Conservation (phyloP, 345 rosid genomes). For the Erodium maritimum region DNA sequence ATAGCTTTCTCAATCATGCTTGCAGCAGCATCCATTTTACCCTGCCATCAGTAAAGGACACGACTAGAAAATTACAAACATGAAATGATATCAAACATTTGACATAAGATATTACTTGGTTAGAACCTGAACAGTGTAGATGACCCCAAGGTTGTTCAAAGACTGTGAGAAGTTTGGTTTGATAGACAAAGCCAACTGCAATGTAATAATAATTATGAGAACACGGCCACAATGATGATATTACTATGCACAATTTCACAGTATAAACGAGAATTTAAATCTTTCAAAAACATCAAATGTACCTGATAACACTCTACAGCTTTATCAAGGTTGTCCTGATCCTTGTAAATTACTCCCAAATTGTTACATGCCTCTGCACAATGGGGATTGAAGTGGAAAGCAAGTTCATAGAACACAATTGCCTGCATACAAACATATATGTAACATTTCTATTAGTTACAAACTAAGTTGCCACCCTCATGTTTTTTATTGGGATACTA, state of each 20-base stretch:
- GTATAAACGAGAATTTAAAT: not conserved
- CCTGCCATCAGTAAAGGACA: conserved; percentile 37
- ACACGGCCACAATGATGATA: not conserved
- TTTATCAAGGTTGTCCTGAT: conserved; percentile 98
- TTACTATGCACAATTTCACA: not conserved
- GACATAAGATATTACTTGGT: conserved; percentile 4
- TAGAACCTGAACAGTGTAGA: conserved; percentile 95
- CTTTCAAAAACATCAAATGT: conserved; percentile 9
- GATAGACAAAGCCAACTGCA: conserved; percentile 92
- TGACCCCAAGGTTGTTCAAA: conserved; percentile 96
- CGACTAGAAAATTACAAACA: not conserved
- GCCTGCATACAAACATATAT: conserved; percentile 49
- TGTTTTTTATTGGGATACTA: not conserved
- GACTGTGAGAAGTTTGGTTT: conserved; percentile 98
- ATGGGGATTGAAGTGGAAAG: conserved; percentile 96
- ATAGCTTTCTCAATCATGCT: conserved; percentile 98
- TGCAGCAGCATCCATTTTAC: conserved; percentile 99
- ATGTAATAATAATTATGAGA: not conserved
- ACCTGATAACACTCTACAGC: conserved; percentile 99
- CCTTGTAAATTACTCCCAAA: conserved; percentile 96
- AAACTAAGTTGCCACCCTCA: not conserved
- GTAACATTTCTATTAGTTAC: not conserved
- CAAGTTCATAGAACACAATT: conserved; percentile 94
- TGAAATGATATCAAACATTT: not conserved
- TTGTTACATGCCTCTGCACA: conserved; percentile 99